Conservation (phyloP, 495 filamentous ascomycete species). For the Penicillium maclennaniae region DNA sequence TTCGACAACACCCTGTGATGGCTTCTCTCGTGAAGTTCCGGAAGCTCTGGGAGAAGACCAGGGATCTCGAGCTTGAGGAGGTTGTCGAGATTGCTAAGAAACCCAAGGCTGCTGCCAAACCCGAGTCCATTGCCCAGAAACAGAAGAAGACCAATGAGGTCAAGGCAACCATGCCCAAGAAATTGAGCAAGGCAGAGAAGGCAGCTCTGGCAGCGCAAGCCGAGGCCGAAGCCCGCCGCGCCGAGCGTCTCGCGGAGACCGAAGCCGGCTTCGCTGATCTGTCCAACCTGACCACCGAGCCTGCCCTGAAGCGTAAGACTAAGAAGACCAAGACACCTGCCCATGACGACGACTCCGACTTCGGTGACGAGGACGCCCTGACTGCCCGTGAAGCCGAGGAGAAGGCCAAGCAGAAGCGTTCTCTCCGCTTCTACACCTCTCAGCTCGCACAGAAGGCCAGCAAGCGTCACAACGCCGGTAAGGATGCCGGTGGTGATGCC, state of each 20-base stretch:
- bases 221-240: constrained; percentile 51
- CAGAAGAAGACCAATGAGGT: constrained; percentile 29
- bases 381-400: constrained; percentile 66
- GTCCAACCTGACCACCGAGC: constrained; percentile 36
- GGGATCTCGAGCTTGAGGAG: constrained; percentile 43
- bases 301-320: constrained; percentile 29
- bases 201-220: constrained; percentile 49
- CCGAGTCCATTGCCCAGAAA: constrained; percentile 19
- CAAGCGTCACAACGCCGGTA: constrained; percentile 75
- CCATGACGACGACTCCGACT: constrained; percentile 55
- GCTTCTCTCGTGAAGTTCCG: constrained; percentile 73
- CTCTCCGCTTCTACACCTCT: constrained; percentile 91
- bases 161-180: constrained; percentile 34
- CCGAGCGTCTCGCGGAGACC: constrained; percentile 51
- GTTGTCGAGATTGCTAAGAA: constrained; percentile 8
- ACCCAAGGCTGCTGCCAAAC: constrained; percentile 6
- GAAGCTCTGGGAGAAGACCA: constrained; percentile 73
- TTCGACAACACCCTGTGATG: constrained; percentile 89
- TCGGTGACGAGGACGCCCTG: constrained; percentile 62
- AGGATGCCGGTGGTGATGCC: constrained; percentile 82
- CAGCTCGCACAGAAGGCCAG: constrained; percentile 91
- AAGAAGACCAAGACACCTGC: constrained; percentile 31
- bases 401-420: constrained; percentile 82
- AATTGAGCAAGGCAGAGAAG: constrained; percentile 49
- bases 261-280: constrained; percentile 72